Evolutionary conservation across 164 flowering plant species (phyloP).

Genomic region (Vitis rotundifolia): DNA sequence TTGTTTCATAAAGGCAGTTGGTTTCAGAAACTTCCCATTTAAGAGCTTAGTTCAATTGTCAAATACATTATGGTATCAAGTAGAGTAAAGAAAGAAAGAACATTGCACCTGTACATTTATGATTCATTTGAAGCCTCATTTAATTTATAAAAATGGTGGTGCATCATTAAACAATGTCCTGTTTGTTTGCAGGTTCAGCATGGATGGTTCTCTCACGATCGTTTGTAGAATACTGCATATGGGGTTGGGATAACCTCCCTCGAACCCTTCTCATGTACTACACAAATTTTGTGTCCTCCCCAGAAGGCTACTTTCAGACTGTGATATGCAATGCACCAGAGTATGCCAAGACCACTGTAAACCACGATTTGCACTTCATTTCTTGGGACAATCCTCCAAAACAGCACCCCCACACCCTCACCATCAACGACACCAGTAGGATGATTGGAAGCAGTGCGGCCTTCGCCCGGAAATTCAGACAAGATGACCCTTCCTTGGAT

Average conservation of each 20-base stretch:
- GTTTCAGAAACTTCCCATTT: too few relatives aligned
- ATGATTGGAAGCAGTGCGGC: constrained; percentile 69
- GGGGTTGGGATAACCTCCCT: constrained; percentile 95
- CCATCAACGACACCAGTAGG: constrained; percentile 47
- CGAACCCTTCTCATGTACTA: constrained; percentile 86
- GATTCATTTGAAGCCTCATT: too few relatives aligned
- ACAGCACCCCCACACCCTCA: constrained; percentile 76
- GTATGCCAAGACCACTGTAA: constrained; percentile 52
- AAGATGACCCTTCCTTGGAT: constrained; percentile 56
- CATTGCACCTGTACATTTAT: too few relatives aligned
- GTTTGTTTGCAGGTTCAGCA: constrained; percentile 67
- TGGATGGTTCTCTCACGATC: constrained; percentile 79
- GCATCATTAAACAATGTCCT: neutral
- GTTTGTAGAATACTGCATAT: constrained; percentile 67
- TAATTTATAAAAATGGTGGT: neutral
- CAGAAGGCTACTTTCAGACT: constrained; percentile 88
- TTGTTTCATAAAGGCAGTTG: too few relatives aligned
- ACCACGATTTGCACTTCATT: constrained; percentile 83
- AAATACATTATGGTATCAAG: too few relatives aligned
- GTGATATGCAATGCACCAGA: constrained; percentile 77
- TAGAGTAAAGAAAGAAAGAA: too few relatives aligned
- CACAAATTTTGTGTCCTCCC: constrained; percentile 80
- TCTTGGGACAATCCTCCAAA: constrained; percentile 80
- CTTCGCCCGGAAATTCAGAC: constrained; percentile 74
- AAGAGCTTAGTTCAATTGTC: too few relatives aligned